phyloP scores from a whole-genome alignment of 169 alveolate genomes.

The Pseudocohnilembus persalinus region DNA sequence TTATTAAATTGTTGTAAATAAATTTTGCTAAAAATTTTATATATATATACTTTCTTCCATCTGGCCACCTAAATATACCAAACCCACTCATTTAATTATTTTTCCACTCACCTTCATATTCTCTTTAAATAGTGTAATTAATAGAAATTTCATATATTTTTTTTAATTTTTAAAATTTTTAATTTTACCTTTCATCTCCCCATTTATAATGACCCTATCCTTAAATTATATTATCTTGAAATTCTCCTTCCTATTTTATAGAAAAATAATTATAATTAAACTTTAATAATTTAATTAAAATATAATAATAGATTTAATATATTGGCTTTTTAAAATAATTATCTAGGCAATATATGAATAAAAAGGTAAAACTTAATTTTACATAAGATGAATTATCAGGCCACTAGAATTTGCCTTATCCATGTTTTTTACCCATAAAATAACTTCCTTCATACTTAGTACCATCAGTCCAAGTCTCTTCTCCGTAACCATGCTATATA shows the following conservation, averaged over 20 bases:
- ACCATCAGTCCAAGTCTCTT: conserved; percentile 59
- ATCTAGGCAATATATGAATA: too few species aligned
- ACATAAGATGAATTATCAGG: conserved; percentile 57
- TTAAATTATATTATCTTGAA: conserved; percentile 41
- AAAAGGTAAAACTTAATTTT: too few species aligned
- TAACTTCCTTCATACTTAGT: conserved; percentile 54
- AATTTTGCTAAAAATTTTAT: too few species aligned
- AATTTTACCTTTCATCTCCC: conserved; percentile 44
- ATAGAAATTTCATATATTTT: background rate
- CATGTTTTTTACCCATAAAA: conserved; percentile 55
- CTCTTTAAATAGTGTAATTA: background rate
- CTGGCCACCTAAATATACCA: conserved; percentile 55
- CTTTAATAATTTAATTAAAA: too few species aligned
- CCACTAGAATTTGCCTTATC: conserved; percentile 56
- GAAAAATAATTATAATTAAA: too few species aligned
- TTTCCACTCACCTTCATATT: conserved; percentile 36
- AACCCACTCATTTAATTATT: conserved; percentile 50
- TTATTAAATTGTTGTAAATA: too few species aligned
- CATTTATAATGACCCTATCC: conserved; percentile 56
- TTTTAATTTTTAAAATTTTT: too few species aligned
- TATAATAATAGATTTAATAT: too few species aligned
- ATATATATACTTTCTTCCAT: conserved; percentile 62
- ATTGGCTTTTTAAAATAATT: too few species aligned
- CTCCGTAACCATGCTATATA: conserved; percentile 54
- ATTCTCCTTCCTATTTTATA: conserved; percentile 44